Evolutionary conservation across 495 filamentous ascomycete genomes (phyloP).

Genomic region (Penicillium ucsense): DNA sequence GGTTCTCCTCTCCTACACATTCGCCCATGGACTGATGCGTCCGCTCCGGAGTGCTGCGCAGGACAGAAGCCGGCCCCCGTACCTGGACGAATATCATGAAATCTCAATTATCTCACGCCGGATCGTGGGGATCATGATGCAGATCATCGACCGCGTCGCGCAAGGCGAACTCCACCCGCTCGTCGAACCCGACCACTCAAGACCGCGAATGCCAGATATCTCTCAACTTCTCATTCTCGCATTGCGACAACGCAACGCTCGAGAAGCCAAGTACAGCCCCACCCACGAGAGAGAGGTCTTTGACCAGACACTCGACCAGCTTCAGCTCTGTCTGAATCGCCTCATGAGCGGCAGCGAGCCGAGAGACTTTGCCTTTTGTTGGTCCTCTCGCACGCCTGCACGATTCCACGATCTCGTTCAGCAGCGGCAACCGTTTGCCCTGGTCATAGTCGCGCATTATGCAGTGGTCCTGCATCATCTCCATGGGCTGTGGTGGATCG

Average conservation of each 20-base stretch:
- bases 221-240: conserved; percentile 25
- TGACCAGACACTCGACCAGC: conserved; percentile 20
- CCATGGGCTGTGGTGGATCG: conserved; percentile 44
- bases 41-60: conserved; percentile 9
- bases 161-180: conserved; percentile 28
- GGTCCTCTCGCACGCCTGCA: conserved; percentile 40
- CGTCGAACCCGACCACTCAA: conserved; percentile 11
- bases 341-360: conserved; percentile 27
- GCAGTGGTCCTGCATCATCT: conserved; percentile 39
- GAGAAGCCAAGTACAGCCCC: conserved; percentile 14
- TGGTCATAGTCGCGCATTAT: conserved; percentile 44
- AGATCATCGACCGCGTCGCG: conserved; percentile 22
- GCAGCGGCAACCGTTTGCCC: conserved; percentile 42
- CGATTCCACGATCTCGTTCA: conserved; percentile 42
- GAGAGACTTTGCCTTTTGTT: conserved; percentile 34
- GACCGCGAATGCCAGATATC: conserved; percentile 29
- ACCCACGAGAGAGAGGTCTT: conserved; percentile 23
- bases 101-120: conserved; percentile 34
- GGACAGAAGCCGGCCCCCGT: conserved; percentile 8
- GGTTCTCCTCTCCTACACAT: conserved; percentile 35
- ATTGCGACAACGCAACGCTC: conserved; percentile 20
- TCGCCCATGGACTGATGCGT: conserved; percentile 28
- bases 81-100: conserved; percentile 32
- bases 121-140: conserved; percentile 23
- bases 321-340: conserved; percentile 20